Evolutionary conservation across 371 early-diverging fungal genomes (phyloP), one percentile per base, ranked within the genome.

Genomic region (Actinomortierella ambigua): DNA sequence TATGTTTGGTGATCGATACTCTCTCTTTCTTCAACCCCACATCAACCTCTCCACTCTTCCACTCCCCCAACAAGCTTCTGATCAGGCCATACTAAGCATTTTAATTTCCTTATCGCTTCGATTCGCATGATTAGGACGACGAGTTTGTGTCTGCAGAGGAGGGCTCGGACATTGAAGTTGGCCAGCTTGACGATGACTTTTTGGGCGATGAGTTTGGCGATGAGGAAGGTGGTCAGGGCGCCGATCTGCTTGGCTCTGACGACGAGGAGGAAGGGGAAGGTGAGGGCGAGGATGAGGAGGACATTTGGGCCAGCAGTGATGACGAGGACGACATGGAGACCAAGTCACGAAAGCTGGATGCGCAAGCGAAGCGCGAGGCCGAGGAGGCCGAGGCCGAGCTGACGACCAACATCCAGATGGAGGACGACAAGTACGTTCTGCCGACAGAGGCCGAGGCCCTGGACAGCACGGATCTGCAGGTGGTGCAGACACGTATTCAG

Each of bases 401-500:
- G 66, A 85, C 92, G 69, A 85, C 88, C 63, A 86, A 90, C 81
- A 86, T 92, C 59, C 77, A 82, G 60, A 56, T 63, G 7, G 82
- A 92, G 59, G 84, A 85, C 24, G 93, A 93, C 71, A 77, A 77
- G 18, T 92, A 91, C 55, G 70, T 78, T 18, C 81, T 97, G 27
- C 94, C 95, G 2, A 82, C 88, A 20, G 95, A 88, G 42, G 80
- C 87, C 40, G 82, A 85, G 26, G 76, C 68, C 77, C 78, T 52
- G 67, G 80, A 80, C 63, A 85, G 62, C 59, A 89, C 81, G 48
- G 85, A 80, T 59, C 64, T 90, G 26, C 68, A 76, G 29, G 61
- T 86, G 22, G 88, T 96, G 49, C 90, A 91, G 41, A 85, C 88
- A 49, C 93, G 97, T 18, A 95, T 98, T 52, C 90, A 92, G 66